Evolutionary conservation across 1,284 basidiomycete genomes (phyloP).

Genomic region (Retiboletus flavoniger): DNA sequence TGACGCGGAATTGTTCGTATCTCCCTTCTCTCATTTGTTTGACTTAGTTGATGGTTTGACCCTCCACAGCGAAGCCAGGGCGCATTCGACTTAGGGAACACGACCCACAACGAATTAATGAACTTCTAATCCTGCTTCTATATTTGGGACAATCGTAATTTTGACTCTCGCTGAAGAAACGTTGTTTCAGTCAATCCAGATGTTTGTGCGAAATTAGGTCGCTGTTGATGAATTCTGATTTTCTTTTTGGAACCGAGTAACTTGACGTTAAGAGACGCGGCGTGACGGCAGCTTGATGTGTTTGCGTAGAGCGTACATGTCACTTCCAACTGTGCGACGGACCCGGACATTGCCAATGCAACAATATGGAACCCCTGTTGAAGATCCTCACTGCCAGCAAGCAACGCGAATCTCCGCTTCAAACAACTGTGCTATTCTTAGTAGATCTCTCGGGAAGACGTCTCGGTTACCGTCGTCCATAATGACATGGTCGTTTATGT

Average conservation of each 20-base stretch:
- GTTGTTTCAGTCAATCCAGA: not conserved
- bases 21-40: not conserved
- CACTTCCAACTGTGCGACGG: not conserved
- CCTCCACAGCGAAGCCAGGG: slow-evolving; percentile 16
- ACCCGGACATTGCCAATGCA: not conserved
- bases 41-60: slow-evolving; percentile 7
- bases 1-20: slow-evolving; percentile 32
- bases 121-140: not conserved
- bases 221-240: not conserved
- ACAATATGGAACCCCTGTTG: not conserved
- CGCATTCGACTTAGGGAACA: slow-evolving; percentile 1
- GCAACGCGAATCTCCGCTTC: not conserved
- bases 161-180: not conserved
- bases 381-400: not conserved
- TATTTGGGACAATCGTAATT: not conserved
- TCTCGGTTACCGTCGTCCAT: not conserved
- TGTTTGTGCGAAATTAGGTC: not conserved
- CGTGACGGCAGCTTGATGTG: not conserved
- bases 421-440: not conserved
- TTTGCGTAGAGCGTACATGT: not conserved
- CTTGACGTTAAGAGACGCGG: not conserved
- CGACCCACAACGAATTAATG: not conserved
- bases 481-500: not conserved
- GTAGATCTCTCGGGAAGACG: not conserved
- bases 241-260: not conserved